Evolutionary conservation across 257 asterid genomes (phyloP).

Genomic region (Linderniella brevidens): DNA sequence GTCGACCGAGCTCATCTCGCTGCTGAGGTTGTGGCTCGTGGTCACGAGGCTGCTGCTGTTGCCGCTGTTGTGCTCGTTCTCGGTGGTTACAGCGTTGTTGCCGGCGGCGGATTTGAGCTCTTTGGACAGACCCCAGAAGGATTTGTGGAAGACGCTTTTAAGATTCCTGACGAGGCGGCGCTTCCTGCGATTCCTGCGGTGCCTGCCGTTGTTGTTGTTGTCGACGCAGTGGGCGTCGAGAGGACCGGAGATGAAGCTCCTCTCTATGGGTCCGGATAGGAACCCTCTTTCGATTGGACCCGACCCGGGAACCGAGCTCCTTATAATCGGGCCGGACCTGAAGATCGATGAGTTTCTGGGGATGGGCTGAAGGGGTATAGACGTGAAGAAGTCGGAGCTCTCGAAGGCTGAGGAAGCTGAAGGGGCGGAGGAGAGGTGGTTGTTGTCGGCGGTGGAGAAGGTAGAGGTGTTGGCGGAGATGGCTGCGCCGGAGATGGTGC

Average conservation of each 20-base stretch:
- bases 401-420: slow-evolving; percentile 88
- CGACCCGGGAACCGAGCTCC: slow-evolving; percentile 29
- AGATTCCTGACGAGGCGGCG: slow-evolving; percentile 16
- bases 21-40: slow-evolving; percentile 31
- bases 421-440: slow-evolving; percentile 17
- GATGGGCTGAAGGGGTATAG: slow-evolving; percentile 77
- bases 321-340: slow-evolving; percentile 55
- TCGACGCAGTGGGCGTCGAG: slow-evolving; percentile 47
- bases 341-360: slow-evolving; percentile 20
- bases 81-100: slow-evolving; percentile 3
- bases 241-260: slow-evolving; percentile 63
- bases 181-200: slow-evolving; percentile 25
- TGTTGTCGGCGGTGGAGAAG: slow-evolving; percentile 55
- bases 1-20: slow-evolving; percentile 40
- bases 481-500: slow-evolving; percentile 89
- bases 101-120: slow-evolving; percentile 13
- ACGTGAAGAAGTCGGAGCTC: slow-evolving; percentile 70
- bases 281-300: slow-evolving; percentile 61
- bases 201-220: slow-evolving; percentile 39
- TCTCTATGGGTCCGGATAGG: slow-evolving; percentile 76
- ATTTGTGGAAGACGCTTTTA: slow-evolving; percentile 28
- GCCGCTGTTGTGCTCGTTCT: slow-evolving; percentile 18
- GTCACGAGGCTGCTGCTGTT: slow-evolving; percentile 28
- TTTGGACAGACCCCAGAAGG: slow-evolving; percentile 29
- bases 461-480: slow-evolving; percentile 85